phyloP scores from a whole-genome alignment of 2,329 filamentous ascomycete species.

The Stemphylium lycopersici region DNA sequence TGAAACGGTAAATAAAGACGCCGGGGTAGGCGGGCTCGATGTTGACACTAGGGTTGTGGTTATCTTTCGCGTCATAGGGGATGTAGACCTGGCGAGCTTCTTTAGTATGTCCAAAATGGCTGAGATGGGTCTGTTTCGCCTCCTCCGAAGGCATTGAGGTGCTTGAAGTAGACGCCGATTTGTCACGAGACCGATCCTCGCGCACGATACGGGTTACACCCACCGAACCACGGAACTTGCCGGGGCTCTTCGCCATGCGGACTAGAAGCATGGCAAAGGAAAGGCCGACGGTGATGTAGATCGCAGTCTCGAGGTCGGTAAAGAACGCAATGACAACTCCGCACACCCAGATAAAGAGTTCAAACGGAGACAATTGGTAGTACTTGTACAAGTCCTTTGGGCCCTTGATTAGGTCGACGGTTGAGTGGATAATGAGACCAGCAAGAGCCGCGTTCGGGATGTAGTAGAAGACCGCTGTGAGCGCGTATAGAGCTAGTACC shows the following conservation, averaged over 20 bases:
- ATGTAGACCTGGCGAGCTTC: constrained; percentile 25
- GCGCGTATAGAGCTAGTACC: constrained; percentile 82
- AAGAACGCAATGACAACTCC: constrained; percentile 89
- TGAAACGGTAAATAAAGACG: constrained; percentile 93
- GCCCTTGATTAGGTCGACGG: constrained; percentile 85
- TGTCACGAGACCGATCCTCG: constrained; percentile 58
- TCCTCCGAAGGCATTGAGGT: constrained; percentile 53
- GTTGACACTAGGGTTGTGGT: constrained; percentile 57
- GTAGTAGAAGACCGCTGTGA: constrained; percentile 87
- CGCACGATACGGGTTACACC: constrained; percentile 25
- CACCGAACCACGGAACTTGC: constrained; percentile 29
- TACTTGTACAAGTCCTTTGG: constrained; percentile 90
- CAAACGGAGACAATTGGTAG: constrained; percentile 86
- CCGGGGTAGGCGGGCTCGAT: constrained; percentile 75
- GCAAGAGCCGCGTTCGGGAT: constrained; percentile 81
- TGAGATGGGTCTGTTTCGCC: not conserved
- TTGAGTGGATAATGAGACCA: constrained; percentile 91
- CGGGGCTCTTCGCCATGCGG: constrained; percentile 54
- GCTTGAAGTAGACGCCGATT: constrained; percentile 41
- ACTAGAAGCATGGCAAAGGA: constrained; percentile 80
- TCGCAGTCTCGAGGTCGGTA: constrained; percentile 81
- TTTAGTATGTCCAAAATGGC: not conserved
- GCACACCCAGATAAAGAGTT: constrained; percentile 87
- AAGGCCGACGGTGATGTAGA: constrained; percentile 80
- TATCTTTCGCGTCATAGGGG: constrained; percentile 59